A percentile compares a stretch with the other conserved stretches of the same genome.
Conservation (phyloP, 495 filamentous ascomycete species). For the Gamarada debralockiae region DNA sequence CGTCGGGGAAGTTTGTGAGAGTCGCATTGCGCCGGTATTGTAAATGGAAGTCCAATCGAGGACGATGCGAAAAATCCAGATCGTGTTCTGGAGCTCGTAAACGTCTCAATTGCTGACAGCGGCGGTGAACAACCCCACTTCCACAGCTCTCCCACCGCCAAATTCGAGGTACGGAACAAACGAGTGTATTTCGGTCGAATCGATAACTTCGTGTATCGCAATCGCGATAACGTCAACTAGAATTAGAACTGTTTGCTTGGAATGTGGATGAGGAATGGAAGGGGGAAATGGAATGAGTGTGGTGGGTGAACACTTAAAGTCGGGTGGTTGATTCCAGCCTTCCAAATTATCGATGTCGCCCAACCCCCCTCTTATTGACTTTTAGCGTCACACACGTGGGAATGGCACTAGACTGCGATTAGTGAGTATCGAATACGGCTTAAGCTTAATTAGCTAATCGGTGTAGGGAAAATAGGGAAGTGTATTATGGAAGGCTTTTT, state of each 20-base stretch:
- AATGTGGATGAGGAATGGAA: constrained; percentile 16
- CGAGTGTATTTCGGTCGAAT: constrained; percentile 4
- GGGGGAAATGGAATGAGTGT: not conserved
- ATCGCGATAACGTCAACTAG: not conserved
- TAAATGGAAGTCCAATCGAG: constrained; percentile 1
- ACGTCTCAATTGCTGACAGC: not conserved
- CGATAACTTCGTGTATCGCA: not conserved
- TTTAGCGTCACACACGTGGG: not conserved
- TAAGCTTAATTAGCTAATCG: not conserved
- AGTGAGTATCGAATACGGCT: not conserved
- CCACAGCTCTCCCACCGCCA: not conserved
- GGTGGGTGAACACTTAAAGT: constrained; percentile 15
- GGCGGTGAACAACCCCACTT: constrained; percentile 6
- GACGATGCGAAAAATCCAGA: not conserved
- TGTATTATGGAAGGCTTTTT: not conserved
- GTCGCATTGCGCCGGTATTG: constrained; percentile 15
- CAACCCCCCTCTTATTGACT: constrained; percentile 4
- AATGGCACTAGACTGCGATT: not conserved
- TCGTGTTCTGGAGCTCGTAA: not conserved
- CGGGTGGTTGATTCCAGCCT: constrained; percentile 6
- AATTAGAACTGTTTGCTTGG: constrained; percentile 5
- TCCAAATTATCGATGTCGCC: constrained; percentile 1
- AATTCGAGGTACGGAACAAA: constrained; percentile 8
- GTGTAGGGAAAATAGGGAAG: not conserved
- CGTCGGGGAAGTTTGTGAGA: constrained; percentile 16